Evolutionary conservation across 2,329 filamentous ascomycete genomes (phyloP).

Genomic region (Aspergillus nomiae): DNA sequence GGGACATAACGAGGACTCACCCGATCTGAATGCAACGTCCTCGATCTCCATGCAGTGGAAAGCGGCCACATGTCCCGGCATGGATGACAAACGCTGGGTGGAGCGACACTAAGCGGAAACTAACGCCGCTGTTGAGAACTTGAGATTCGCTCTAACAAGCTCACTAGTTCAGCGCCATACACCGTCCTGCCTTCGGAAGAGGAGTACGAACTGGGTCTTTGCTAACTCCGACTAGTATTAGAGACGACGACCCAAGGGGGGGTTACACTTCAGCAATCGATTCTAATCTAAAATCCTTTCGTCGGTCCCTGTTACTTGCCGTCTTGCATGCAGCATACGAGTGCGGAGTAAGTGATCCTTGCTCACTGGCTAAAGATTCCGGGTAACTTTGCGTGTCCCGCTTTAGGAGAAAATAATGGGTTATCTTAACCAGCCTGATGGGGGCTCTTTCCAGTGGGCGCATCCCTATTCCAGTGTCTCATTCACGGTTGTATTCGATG

Average conservation of each 20-base stretch:
- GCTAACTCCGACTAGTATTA: neutral
- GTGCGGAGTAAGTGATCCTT: conserved; percentile 11
- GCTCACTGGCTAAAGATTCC: neutral
- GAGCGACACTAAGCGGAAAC: conserved; percentile 6
- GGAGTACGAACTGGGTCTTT: neutral
- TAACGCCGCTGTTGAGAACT: conserved; percentile 6
- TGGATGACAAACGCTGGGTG: conserved; percentile 5
- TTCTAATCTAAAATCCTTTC: conserved; percentile 10
- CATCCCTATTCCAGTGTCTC: neutral
- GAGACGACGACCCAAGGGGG: conserved; percentile 8
- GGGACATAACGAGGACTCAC: conserved; percentile 12
- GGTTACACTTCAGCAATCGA: neutral
- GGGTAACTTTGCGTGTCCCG: conserved; percentile 1
- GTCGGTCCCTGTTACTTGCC: conserved; percentile 14
- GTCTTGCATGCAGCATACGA: conserved; percentile 23
- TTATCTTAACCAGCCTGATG: neutral
- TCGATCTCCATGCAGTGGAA: conserved; percentile 25
- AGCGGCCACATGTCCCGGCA: conserved; percentile 29
- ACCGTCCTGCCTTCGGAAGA: neutral
- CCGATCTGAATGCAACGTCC: conserved; percentile 20
- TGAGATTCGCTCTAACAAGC: conserved; percentile 4
- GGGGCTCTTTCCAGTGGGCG: neutral
- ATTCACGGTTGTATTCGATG: neutral
- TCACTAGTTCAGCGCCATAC: neutral
- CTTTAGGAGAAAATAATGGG: neutral